Evolutionary conservation across 2,329 filamentous ascomycete species (phyloP).

Genomic region (Sarocladiaceae sp.): DNA sequence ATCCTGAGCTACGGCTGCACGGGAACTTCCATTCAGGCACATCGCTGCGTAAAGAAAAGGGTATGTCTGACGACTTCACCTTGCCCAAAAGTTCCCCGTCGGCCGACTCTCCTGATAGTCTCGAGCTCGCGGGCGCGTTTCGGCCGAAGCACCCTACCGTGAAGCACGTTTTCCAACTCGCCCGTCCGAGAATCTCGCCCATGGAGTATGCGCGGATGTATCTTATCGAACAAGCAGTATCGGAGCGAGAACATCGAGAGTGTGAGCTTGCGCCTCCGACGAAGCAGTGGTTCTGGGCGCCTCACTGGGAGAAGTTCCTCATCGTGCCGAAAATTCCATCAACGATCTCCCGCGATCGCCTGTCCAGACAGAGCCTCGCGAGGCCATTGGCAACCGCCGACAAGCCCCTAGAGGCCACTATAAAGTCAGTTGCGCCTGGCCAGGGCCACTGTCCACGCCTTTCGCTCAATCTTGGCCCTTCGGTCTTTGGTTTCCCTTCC

Average conservation of each 20-base stretch:
- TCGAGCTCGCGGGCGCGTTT: not conserved
- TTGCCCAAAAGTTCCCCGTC: not conserved
- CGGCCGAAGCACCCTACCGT: not conserved
- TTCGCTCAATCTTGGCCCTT: slow-evolving; percentile 8
- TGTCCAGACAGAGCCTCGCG: not conserved
- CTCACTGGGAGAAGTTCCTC: slow-evolving; percentile 29
- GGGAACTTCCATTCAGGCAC: not conserved
- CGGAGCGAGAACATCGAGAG: slow-evolving; percentile 19
- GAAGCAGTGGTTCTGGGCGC: slow-evolving; percentile 30
- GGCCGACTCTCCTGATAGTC: not conserved
- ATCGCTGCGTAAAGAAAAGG: not conserved
- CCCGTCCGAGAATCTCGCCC: slow-evolving; percentile 29
- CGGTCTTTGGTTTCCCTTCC: slow-evolving; percentile 2
- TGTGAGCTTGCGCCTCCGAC: slow-evolving; percentile 26
- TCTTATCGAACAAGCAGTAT: slow-evolving; percentile 27
- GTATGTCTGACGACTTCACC: not conserved
- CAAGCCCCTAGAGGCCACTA: not conserved
- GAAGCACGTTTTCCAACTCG: slow-evolving; percentile 13
- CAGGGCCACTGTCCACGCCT: slow-evolving; percentile 8
- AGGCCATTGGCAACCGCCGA: slow-evolving; percentile 10
- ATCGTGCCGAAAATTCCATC: slow-evolving; percentile 29
- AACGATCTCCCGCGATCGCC: slow-evolving; percentile 18
- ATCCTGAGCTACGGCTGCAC: slow-evolving; percentile 15
- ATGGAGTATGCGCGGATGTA: slow-evolving; percentile 36
- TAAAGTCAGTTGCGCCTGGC: not conserved